Base-by-base conservation (phyloP, 495 filamentous ascomycete species). In the Penicillium taxi region DNA sequence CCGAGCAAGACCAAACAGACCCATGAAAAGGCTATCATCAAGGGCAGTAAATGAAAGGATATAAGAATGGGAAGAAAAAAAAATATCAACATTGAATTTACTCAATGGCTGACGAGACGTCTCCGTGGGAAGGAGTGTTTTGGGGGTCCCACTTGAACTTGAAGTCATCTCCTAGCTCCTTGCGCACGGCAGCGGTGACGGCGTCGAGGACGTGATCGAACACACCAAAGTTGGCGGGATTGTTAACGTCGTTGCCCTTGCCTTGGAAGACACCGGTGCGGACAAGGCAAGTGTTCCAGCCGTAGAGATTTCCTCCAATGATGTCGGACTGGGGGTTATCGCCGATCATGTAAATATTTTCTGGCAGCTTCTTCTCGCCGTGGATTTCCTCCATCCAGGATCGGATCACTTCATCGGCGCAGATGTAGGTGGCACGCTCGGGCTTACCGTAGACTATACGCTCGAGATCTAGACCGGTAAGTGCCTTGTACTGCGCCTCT, bases 401-500 rank as follows among this genome's bases (percentile, higher is more conserved):
- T n/a, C 70, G 62, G 33, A 86, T 70, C 11, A 85, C 80, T 57
- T 84, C 81, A 41, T 86, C 82, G 39, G 82, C 82, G 61, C 81
- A 86, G 59, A 79, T 82, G 73, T 86, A 86, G 24, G 82, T 85
- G 16, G 82, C 82, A 27, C 73, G 59, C 63, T 87, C 82, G 32
- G 82, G 82, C 72, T 87, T 87, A 51, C 82, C 82, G 63, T 86
- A 87, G 41, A 87, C 77, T n/a, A 82, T 75, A 65, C 82, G 82
- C 72, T 86, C 82, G 13, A 87, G 74, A 35, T 86, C 82, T 3
- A 69, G 65, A 35, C 82, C 82, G 1, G 82, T 83, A 34, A 84
- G 59, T 13, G 81, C 72, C 59, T 80, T 82, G 70, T 84, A 86
- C 73, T 84, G 80, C 32, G 81, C 81, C 59, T 86, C 82, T 26